Evolutionary conservation across 257 asterid genomes (phyloP).

Genomic region (Voacanga thouarsii): DNA sequence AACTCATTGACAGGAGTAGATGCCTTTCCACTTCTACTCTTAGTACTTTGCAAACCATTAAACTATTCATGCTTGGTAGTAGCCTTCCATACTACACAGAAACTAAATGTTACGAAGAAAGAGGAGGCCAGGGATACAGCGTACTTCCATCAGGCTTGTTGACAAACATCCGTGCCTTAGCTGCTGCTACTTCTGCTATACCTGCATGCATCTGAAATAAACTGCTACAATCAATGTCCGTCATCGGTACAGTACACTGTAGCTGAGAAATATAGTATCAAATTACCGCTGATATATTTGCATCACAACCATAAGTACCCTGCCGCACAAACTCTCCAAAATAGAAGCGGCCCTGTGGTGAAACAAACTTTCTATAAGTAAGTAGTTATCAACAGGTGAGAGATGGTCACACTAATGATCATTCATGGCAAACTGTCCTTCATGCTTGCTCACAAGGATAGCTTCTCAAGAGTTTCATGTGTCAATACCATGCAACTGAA

Average conservation of each 20-base stretch:
- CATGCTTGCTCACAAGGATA: not conserved
- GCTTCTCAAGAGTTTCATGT: not conserved
- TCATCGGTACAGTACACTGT: conserved; percentile 1
- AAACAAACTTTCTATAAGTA: not conserved
- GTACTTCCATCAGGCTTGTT: conserved; percentile 99
- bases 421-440: not conserved
- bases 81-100: too few relatives aligned
- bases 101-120: not conserved
- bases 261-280: conserved; percentile 20
- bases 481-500: not conserved
- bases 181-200: conserved; percentile 98
- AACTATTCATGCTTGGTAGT: too few relatives aligned
- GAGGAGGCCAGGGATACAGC: conserved; percentile 22
- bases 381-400: conserved; percentile 1
- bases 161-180: conserved; percentile 94
- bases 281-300: conserved; percentile 71
- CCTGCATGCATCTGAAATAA: conserved; percentile 89
- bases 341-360: conserved; percentile 87
- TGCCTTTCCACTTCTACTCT: too few relatives aligned
- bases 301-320: conserved; percentile 74
- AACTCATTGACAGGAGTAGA: too few relatives aligned
- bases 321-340: conserved; percentile 65
- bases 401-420: conserved; percentile 7
- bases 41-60: too few relatives aligned
- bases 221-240: conserved; percentile 7